Evolutionary conservation across 495 filamentous ascomycete genomes (phyloP).

Genomic region (Annulohypoxylon bovei): DNA sequence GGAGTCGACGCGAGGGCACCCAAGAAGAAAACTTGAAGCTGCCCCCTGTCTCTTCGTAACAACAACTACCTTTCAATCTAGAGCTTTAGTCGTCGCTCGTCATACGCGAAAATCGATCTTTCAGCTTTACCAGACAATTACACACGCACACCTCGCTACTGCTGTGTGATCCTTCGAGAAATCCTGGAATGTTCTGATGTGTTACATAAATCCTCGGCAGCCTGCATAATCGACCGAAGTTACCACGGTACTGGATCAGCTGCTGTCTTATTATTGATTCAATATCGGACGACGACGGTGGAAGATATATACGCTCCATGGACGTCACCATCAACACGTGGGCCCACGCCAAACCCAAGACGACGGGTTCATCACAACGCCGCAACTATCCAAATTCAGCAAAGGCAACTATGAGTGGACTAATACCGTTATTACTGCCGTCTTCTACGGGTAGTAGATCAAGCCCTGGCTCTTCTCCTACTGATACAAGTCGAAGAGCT

Average conservation of each 20-base stretch:
- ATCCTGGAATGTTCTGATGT: slow-evolving; percentile 14
- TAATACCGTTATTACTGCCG: slow-evolving; percentile 39
- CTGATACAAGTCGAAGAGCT: slow-evolving; percentile 22
- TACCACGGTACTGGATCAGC: slow-evolving; percentile 21
- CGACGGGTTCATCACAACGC: slow-evolving; percentile 1
- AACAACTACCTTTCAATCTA: slow-evolving; percentile 8
- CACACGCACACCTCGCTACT: slow-evolving; percentile 20
- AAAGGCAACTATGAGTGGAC: slow-evolving; percentile 33
- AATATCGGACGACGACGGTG: slow-evolving; percentile 12
- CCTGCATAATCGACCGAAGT: slow-evolving; percentile 38
- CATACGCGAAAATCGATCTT: slow-evolving; percentile 20
- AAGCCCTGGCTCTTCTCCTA: neutral
- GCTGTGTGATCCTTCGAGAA: slow-evolving; percentile 27
- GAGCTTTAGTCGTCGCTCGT: slow-evolving; percentile 9
- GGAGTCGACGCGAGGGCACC: neutral
- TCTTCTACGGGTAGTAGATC: slow-evolving; percentile 25
- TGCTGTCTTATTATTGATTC: slow-evolving; percentile 23
- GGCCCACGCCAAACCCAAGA: neutral
- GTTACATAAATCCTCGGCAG: slow-evolving; percentile 23
- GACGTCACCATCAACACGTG: slow-evolving; percentile 17
- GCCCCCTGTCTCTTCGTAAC: slow-evolving; percentile 1
- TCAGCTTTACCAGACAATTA: slow-evolving; percentile 15
- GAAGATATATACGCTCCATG: slow-evolving; percentile 15
- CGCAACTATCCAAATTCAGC: neutral
- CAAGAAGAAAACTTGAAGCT: slow-evolving; percentile 8